A percentile compares a stretch with the other conserved stretches of the same genome.
phyloP scores from a whole-genome alignment of 176 grass and related monocot genomes.

The Oryza brachyantha region DNA sequence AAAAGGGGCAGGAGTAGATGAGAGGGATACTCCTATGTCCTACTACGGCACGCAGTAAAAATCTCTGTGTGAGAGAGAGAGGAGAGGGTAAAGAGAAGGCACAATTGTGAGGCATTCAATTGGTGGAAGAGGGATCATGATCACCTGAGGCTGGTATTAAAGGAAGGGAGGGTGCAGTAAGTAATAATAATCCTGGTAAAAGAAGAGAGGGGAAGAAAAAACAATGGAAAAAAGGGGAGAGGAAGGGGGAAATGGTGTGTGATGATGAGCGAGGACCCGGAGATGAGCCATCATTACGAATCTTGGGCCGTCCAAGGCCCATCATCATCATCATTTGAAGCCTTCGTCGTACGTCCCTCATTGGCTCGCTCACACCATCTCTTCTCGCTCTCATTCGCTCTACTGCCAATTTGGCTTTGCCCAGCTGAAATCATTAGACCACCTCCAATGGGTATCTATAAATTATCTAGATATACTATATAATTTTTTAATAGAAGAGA shows the following conservation, averaged over 20 bases:
- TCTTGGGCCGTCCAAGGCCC: slow-evolving; percentile 92
- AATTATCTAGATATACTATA: no score
- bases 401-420: background rate
- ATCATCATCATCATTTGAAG: slow-evolving; percentile 83
- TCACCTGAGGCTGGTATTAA: slow-evolving; percentile 24
- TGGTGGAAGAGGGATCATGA: slow-evolving; percentile 1
- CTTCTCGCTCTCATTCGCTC: background rate
- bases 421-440: slow-evolving; percentile 12
- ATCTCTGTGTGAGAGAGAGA: background rate
- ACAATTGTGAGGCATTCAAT: slow-evolving; percentile 44
- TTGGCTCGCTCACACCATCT: background rate
- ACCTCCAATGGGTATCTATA: no score
- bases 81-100: background rate
- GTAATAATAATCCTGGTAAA: slow-evolving; percentile 15
- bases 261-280: slow-evolving; percentile 68
- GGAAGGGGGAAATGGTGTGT: slow-evolving; percentile 1
- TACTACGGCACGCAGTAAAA: slow-evolving; percentile 2
- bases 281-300: slow-evolving; percentile 92
- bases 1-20: background rate
- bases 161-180: background rate
- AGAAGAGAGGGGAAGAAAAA: background rate
- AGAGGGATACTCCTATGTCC: background rate
- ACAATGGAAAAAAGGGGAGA: background rate
- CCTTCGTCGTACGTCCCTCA: slow-evolving; percentile 8
- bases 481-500: no score